These are phyloP conservation scores for Stemphylium beticola DNA, from an alignment of 2,329 filamentous ascomycete genomes.

Conservation along the genomic window DNA sequence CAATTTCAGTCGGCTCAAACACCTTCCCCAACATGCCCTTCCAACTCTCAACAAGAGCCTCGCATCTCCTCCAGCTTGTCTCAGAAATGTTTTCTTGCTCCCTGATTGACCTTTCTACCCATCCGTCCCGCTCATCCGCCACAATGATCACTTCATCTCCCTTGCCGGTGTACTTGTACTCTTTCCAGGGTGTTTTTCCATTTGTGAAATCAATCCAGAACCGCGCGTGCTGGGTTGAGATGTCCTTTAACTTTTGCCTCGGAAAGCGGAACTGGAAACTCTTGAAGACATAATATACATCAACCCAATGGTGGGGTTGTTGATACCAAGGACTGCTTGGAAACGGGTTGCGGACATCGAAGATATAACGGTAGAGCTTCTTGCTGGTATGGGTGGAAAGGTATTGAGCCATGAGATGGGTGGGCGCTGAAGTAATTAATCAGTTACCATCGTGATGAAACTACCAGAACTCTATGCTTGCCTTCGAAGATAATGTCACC, in stretches of 20 bases:
- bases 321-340: slow-evolving; percentile 20
- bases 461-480: neutral
- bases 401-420: slow-evolving; percentile 18
- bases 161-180: slow-evolving; percentile 18
- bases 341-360: slow-evolving; percentile 39
- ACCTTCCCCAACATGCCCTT: slow-evolving; percentile 8
- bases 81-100: slow-evolving; percentile 23
- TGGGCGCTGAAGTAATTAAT: slow-evolving; percentile 18
- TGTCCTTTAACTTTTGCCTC: slow-evolving; percentile 18
- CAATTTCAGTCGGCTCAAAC: slow-evolving; percentile 12
- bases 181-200: slow-evolving; percentile 25
- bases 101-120: slow-evolving; percentile 21
- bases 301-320: slow-evolving; percentile 38
- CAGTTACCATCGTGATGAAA: too few species aligned
- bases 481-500: slow-evolving; percentile 55
- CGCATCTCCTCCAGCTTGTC: slow-evolving; percentile 16
- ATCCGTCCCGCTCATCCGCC: slow-evolving; percentile 31
- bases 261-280: slow-evolving; percentile 29
- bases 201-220: slow-evolving; percentile 31
- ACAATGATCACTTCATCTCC: slow-evolving; percentile 25
- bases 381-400: slow-evolving; percentile 20
- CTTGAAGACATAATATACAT: slow-evolving; percentile 37
- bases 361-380: slow-evolving; percentile 34
- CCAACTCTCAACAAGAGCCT: slow-evolving; percentile 24
- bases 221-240: slow-evolving; percentile 29